Evolutionary conservation across 805 yeast genomes (phyloP).

Genomic region (Myxozyma udenii): DNA sequence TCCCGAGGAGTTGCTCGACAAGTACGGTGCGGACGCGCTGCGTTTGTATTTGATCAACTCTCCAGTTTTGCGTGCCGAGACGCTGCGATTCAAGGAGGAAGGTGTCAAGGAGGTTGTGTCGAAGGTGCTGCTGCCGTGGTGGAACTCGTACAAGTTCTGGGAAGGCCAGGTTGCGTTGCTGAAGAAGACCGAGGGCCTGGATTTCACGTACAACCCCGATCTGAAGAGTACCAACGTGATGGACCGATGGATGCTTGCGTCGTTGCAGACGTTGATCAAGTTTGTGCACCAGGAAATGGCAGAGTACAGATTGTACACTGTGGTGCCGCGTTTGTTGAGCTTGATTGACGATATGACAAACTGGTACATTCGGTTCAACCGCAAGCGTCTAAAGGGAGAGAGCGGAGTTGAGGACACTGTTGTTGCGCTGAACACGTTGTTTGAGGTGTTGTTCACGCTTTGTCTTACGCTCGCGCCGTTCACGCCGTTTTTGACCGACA

Average conservation of each 20-base stretch:
- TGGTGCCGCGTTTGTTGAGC: slow-evolving; percentile 84
- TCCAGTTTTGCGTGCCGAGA: slow-evolving; percentile 94
- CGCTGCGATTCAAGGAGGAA: slow-evolving; percentile 94
- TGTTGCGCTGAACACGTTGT: slow-evolving; percentile 83
- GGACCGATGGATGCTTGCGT: slow-evolving; percentile 97
- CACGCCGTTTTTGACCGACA: slow-evolving; percentile 93
- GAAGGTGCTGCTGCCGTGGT: slow-evolving; percentile 96
- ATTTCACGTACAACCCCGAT: slow-evolving; percentile 67
- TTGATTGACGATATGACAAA: slow-evolving; percentile 94
- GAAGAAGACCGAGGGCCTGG: slow-evolving; percentile 67
- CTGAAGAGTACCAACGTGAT: slow-evolving; percentile 75
- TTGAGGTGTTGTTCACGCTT: slow-evolving; percentile 84
- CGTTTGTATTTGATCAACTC: slow-evolving; percentile 95
- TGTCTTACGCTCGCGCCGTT: slow-evolving; percentile 98
- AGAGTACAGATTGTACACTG: slow-evolving; percentile 88
- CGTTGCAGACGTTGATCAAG: slow-evolving; percentile 86
- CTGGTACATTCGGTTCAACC: slow-evolving; percentile 98
- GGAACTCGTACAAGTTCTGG: slow-evolving; percentile 94
- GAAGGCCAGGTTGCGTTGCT: slow-evolving; percentile 87
- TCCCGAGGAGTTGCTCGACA: slow-evolving; percentile 74
- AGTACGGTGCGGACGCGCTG: slow-evolving; percentile 97
- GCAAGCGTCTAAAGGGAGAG: slow-evolving; percentile 96
- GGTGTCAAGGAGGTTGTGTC: slow-evolving; percentile 98
- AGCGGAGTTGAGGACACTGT: slow-evolving; percentile 79
- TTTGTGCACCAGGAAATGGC: slow-evolving; percentile 87